These are phyloP conservation scores for Cladobotryum protrusum DNA, from an alignment of 2,329 filamentous ascomycete genomes.

Conservation along the genomic window DNA sequence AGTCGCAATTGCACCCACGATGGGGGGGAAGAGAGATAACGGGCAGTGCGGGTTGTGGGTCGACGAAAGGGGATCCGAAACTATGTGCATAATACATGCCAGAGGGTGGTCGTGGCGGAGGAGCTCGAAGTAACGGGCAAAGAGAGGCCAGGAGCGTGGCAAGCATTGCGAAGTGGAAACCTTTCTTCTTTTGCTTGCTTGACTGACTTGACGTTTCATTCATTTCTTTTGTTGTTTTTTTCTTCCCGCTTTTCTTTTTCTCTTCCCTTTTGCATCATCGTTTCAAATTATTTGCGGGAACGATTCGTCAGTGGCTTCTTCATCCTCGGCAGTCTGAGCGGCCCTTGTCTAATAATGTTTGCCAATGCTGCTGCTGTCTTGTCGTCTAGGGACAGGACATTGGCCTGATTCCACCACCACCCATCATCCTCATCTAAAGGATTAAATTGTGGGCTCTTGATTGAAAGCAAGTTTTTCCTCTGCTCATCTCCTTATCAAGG, in stretches of 20 bases:
- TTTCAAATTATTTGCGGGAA: not conserved
- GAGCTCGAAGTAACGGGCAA: not conserved
- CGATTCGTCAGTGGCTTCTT: too few relatives aligned
- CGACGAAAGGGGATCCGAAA: constrained; percentile 7
- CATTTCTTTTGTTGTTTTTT: too few relatives aligned
- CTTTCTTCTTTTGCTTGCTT: not conserved
- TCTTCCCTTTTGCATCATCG: not conserved
- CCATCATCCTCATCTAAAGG: too few relatives aligned
- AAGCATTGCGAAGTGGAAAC: not conserved
- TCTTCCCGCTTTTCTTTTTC: constrained; percentile 2
- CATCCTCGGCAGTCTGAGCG: too few relatives aligned
- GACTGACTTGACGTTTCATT: too few relatives aligned
- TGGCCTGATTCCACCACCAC: too few relatives aligned
- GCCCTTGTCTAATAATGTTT: too few relatives aligned
- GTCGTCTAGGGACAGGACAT: too few relatives aligned
- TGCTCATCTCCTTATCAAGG: too few relatives aligned
- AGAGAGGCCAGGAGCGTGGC: constrained; percentile 6
- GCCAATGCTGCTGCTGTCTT: too few relatives aligned
- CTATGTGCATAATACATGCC: constrained; percentile 4
- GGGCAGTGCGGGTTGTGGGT: constrained; percentile 6
- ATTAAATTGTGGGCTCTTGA: too few relatives aligned
- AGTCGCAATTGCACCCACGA: constrained; percentile 12
- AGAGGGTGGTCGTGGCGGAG: not conserved
- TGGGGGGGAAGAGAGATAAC: constrained; percentile 4
- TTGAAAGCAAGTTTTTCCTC: too few relatives aligned